Conservation (phyloP, 2,329 filamentous ascomycete genomes). For the Torrubiellomyces zombiae region DNA sequence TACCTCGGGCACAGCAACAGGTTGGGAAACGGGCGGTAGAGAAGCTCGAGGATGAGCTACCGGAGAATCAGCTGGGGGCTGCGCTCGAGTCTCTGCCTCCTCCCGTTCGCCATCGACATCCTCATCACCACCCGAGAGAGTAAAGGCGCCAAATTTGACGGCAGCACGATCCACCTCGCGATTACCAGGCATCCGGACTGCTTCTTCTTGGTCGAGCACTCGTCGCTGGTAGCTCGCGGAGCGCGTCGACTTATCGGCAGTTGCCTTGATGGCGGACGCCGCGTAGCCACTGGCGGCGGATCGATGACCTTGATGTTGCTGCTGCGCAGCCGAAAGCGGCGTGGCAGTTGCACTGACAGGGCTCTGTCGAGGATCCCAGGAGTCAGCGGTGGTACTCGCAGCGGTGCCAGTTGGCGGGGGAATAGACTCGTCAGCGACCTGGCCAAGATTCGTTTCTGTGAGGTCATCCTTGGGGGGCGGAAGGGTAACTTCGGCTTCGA, state of each 20-base stretch:
- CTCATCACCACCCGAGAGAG: conserved; percentile 64
- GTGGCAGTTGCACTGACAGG: conserved; percentile 45
- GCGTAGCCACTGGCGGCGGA: conserved; percentile 50
- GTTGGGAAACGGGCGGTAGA: conserved; percentile 54
- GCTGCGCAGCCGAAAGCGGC: conserved; percentile 46
- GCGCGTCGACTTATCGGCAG: conserved; percentile 43
- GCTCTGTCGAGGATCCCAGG: conserved; percentile 53
- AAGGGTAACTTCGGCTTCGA: conserved; percentile 37
- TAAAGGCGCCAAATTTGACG: conserved; percentile 94
- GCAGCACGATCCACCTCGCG: conserved; percentile 84
- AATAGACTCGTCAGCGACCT: conserved; percentile 66
- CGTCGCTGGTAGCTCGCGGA: conserved; percentile 71
- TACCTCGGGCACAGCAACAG: conserved; percentile 35
- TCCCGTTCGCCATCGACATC: conserved; percentile 91
- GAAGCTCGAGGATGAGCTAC: conserved; percentile 72
- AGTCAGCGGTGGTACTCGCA: conserved; percentile 78
- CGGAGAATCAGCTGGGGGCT: conserved; percentile 86
- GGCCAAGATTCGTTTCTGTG: conserved; percentile 83
- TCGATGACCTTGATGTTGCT: conserved; percentile 40
- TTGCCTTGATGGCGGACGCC: conserved; percentile 68
- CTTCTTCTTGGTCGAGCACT: conserved; percentile 87
- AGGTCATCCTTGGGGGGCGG: conserved; percentile 65
- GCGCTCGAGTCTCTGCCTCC: conserved; percentile 83
- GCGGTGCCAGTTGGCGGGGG: conserved; percentile 66
- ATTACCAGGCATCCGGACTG: conserved; percentile 95